phyloP scores from a whole-genome alignment of 768 basidiomycete genomes.

The Phallus indusiatus region DNA sequence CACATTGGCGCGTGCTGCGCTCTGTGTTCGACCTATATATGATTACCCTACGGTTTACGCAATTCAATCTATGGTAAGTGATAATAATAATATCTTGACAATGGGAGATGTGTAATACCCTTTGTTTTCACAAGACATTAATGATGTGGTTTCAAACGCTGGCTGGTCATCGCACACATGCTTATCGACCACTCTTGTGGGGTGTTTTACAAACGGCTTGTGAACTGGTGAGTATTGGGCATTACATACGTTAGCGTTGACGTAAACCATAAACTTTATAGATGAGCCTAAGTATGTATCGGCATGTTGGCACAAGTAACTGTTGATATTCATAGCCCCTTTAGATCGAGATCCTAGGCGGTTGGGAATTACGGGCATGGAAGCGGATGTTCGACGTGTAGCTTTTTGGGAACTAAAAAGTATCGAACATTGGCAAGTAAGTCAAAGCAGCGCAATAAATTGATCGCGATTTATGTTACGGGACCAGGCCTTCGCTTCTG shows the following conservation, averaged over 20 bases:
- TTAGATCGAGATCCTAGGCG: slow-evolving; percentile 7
- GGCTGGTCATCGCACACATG: slow-evolving; percentile 7
- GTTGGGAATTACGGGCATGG: slow-evolving; percentile 1
- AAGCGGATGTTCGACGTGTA: slow-evolving; percentile 6
- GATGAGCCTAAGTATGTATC: slow-evolving; percentile 4
- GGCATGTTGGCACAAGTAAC: too few species aligned
- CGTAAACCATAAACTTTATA: not conserved
- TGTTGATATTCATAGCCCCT: too few species aligned
- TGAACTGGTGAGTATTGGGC: not conserved
- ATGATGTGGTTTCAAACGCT: slow-evolving; percentile 11
- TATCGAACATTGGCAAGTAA: slow-evolving; percentile 9
- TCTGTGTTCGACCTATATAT: slow-evolving; percentile 6
- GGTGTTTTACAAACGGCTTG: slow-evolving; percentile 5
- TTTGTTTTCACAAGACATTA: not conserved
- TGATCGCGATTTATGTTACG: not conserved
- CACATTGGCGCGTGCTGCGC: slow-evolving; percentile 1
- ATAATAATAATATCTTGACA: not conserved
- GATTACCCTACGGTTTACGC: slow-evolving; percentile 9
- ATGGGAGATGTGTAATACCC: not conserved
- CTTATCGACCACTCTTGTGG: slow-evolving; percentile 7
- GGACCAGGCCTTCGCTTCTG: slow-evolving; percentile 3
- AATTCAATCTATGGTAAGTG: slow-evolving; percentile 7
- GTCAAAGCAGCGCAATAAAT: not conserved
- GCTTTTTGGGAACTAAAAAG: slow-evolving; percentile 9
- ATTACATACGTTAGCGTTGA: not conserved